phyloP scores from a whole-genome alignment of 108 stramenopile genomes.

The Nitzschia sp. region DNA sequence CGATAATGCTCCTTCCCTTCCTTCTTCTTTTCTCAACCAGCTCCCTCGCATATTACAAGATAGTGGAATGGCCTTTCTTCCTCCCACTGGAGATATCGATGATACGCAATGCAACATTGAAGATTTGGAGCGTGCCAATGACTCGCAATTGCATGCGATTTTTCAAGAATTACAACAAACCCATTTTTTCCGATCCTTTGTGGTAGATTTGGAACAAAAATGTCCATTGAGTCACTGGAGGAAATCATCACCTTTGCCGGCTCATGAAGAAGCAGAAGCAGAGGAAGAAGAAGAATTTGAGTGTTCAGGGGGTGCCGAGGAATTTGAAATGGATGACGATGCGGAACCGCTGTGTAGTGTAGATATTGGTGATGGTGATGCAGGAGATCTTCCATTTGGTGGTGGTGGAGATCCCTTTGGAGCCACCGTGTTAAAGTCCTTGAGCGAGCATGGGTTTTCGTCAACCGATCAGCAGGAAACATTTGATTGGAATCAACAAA shows the following conservation, averaged over 20 bases:
- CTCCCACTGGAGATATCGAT: conserved; percentile 63
- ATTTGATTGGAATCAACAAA: conserved; percentile 71
- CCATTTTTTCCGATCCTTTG: conserved; percentile 77
- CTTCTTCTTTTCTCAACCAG: too few relatives aligned
- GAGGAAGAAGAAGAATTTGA: conserved; percentile 74
- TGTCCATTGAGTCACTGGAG: conserved; percentile 69
- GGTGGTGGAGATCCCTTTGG: conserved; percentile 18
- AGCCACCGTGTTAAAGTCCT: conserved; percentile 31
- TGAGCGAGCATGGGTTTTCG: conserved; percentile 39
- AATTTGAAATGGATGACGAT: conserved; percentile 75
- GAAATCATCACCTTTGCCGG: conserved; percentile 6
- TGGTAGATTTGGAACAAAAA: conserved; percentile 74
- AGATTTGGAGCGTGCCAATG: conserved; percentile 87
- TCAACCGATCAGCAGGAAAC: conserved; percentile 54
- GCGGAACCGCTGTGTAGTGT: conserved; percentile 72
- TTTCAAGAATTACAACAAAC: conserved; percentile 75
- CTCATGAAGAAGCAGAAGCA: conserved; percentile 27
- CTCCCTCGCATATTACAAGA: too few relatives aligned
- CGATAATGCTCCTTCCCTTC: too few relatives aligned
- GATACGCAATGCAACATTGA: conserved; percentile 82
- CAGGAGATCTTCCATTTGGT: background rate
- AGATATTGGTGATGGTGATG: conserved; percentile 36
- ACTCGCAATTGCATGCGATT: conserved; percentile 78
- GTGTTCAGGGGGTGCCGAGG: conserved; percentile 54
- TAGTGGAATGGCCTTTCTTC: too few relatives aligned